Evolutionary conservation across 2,329 filamentous ascomycete species (phyloP), one percentile per base, ranked within the genome.

Genomic region (Colletotrichum sp.): DNA sequence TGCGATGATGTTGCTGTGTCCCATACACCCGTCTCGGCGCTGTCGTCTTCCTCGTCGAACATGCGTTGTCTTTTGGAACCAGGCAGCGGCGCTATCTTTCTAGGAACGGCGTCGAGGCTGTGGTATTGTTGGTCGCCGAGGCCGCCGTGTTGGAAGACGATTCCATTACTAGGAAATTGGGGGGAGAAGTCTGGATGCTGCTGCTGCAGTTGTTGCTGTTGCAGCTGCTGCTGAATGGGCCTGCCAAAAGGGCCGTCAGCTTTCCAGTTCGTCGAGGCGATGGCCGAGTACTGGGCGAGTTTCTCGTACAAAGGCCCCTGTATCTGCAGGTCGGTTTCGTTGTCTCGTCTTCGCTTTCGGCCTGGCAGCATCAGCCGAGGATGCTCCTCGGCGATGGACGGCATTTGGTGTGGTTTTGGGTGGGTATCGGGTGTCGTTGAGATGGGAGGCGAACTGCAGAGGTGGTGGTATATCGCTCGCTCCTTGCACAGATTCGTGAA

Each of bases 291-390:
- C 34, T 76, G 74, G 55, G 76, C 76, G 65, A 77, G 74, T 38
- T 77, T 74, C 76, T 77, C 76, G 74, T 77, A 77, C 66, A 77
- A 66, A n/a, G 72, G 61, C 18, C 43, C 55, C 63, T 67, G 73
- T 67, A 76, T 58, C 48, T 71, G 75, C 48, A 73, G 28, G 66
- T 69, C 26, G 61, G 61, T 69, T n/a, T 78, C 77, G 72, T 74
- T 74, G 58, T 78, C 77, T 71, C 75, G 75, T 69, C 77, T 78
- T 32, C 77, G 75, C 65, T 78, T 78, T 34, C 67, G 75, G 28
- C 68, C 75, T 10, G 72, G 67, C 52, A 67, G 43, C 65, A 71
- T 67, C 55, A 68, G 68, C 58, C 77, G 72, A 16, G 72, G 77
- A 48, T 78, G 75, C 55, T 76, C 75, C 64, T 77, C 75, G 58